Evolutionary conservation across 108 stramenopile species (phyloP).

Genomic region (Craspedostauros australis): DNA sequence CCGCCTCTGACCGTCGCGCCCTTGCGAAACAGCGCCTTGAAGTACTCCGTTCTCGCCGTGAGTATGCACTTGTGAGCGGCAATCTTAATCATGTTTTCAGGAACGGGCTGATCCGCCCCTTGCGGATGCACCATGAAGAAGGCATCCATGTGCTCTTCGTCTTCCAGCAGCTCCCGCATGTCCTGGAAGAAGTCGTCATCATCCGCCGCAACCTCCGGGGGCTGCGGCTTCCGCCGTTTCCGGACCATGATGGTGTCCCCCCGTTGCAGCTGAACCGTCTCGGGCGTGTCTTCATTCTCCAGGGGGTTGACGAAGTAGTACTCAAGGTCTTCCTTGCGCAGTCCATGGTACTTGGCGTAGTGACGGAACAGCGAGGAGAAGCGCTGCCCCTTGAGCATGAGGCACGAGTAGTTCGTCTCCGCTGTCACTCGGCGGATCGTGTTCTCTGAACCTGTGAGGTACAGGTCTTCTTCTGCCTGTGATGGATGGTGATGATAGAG

Average conservation of each 20-base stretch:
- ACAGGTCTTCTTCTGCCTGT: constrained; percentile 86
- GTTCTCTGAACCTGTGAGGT: constrained; percentile 80
- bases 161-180: constrained; percentile 79
- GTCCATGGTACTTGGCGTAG: constrained; percentile 98
- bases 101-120: neutral
- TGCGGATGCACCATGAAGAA: constrained; percentile 56
- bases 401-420: constrained; percentile 91
- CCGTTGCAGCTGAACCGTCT: constrained; percentile 83
- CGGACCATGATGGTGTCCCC: constrained; percentile 92
- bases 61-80: constrained; percentile 94
- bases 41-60: constrained; percentile 94
- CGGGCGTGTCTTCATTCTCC: constrained; percentile 91
- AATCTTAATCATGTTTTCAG: constrained; percentile 53
- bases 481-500: too few species aligned
- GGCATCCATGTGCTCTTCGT: constrained; percentile 87
- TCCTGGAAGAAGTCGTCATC: constrained; percentile 86
- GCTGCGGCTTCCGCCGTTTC: constrained; percentile 66
- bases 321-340: constrained; percentile 94
- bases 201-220: constrained; percentile 77
- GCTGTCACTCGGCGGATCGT: constrained; percentile 88
- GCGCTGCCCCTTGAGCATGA: constrained; percentile 95
- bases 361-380: constrained; percentile 95
- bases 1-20: constrained; percentile 19
- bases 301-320: constrained; percentile 94
- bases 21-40: constrained; percentile 94